These are phyloP conservation scores for Exophiala alcalophila DNA, from an alignment of 2,329 filamentous ascomycete genomes.

Conservation along the genomic window DNA sequence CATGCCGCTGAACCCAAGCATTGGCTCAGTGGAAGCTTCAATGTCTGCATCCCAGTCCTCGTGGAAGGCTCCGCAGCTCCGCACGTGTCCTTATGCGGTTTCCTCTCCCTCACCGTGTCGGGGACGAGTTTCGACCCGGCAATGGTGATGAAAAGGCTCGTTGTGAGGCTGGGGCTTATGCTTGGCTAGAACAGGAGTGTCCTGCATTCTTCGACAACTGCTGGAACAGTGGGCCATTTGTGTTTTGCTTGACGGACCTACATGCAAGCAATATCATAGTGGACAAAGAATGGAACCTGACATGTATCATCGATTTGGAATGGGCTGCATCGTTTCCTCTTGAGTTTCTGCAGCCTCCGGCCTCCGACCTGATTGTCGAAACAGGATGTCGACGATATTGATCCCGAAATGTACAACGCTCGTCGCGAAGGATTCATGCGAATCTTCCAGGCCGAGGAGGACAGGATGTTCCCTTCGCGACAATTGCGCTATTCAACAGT, in stretches of 20 bases:
- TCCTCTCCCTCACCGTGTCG: slow-evolving; percentile 31
- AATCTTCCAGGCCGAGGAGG: slow-evolving; percentile 10
- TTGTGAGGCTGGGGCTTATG: slow-evolving; percentile 34
- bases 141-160: slow-evolving; percentile 34
- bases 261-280: slow-evolving; percentile 39
- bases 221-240: slow-evolving; percentile 35
- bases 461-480: slow-evolving; percentile 10
- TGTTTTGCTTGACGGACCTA: slow-evolving; percentile 41
- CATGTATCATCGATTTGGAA: slow-evolving; percentile 32
- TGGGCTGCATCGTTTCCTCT: slow-evolving; percentile 33
- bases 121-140: slow-evolving; percentile 28
- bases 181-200: slow-evolving; percentile 26
- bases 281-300: slow-evolving; percentile 33
- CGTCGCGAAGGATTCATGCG: slow-evolving; percentile 13
- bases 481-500: slow-evolving; percentile 14
- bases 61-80: slow-evolving; percentile 10
- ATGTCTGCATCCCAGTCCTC: slow-evolving; percentile 32
- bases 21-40: slow-evolving; percentile 33
- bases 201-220: not conserved
- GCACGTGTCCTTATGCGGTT: slow-evolving; percentile 27
- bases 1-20: slow-evolving; percentile 25
- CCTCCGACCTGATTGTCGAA: slow-evolving; percentile 33
- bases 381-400: slow-evolving; percentile 16
- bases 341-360: slow-evolving; percentile 28
- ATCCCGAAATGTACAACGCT: slow-evolving; percentile 16